phyloP scores from a whole-genome alignment of 2,329 filamentous ascomycete species.

The Paramyrothecium roridum region DNA sequence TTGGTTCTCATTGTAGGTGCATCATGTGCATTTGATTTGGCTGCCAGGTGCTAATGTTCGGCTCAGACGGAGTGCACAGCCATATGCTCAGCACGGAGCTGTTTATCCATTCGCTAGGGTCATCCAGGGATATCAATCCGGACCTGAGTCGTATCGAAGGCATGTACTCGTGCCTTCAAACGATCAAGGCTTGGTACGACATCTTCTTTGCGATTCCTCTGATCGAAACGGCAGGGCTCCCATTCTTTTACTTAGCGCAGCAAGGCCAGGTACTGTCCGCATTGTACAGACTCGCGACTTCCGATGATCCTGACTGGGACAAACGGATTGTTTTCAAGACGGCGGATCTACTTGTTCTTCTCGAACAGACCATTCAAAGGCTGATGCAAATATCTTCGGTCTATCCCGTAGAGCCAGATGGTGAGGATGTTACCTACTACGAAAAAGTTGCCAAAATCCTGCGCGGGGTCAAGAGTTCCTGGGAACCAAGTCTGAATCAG shows the following conservation, averaged over 20 bases:
- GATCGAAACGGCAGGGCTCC: conserved; percentile 23
- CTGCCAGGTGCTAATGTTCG: conserved; percentile 3
- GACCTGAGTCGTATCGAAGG: conserved; percentile 26
- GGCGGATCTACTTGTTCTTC: conserved; percentile 29
- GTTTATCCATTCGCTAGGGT: conserved; percentile 26
- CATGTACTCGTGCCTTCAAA: conserved; percentile 32
- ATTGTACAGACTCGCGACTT: conserved; percentile 34
- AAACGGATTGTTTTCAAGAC: conserved; percentile 29
- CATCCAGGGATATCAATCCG: conserved; percentile 27
- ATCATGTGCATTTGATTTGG: too few species aligned
- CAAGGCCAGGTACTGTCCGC: conserved; percentile 31
- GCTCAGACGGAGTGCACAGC: conserved; percentile 23
- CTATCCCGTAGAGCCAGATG: conserved; percentile 23
- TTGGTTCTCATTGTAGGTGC: conserved; percentile 24
- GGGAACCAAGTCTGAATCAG: conserved; percentile 30
- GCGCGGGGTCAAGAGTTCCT: conserved; percentile 26
- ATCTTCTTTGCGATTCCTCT: conserved; percentile 28
- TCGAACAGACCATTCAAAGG: conserved; percentile 30
- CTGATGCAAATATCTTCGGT: conserved; percentile 20
- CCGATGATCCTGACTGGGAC: conserved; percentile 39
- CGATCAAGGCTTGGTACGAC: conserved; percentile 32
- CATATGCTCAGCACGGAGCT: conserved; percentile 26
- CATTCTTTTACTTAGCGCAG: conserved; percentile 29
- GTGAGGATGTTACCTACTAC: conserved; percentile 25
- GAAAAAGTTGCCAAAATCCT: conserved; percentile 31